These are phyloP conservation scores for barley (Hordeum vulgare) DNA, from an alignment of 176 grass and related monocot genomes.

Conservation along the genomic window DNA sequence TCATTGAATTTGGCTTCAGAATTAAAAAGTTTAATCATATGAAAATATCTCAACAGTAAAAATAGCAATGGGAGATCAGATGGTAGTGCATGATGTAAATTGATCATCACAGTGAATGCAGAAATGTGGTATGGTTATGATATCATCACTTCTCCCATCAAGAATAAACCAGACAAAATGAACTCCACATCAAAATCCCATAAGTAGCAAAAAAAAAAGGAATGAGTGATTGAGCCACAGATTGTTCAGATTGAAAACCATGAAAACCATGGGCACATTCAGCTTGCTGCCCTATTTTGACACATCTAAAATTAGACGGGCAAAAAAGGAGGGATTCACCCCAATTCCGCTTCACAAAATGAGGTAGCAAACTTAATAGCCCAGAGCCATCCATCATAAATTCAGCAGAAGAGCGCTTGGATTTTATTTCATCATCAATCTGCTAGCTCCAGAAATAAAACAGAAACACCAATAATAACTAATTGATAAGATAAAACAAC, in stretches of 20 bases:
- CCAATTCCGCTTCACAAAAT: not conserved
- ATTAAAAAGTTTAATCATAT: not conserved
- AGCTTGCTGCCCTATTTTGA: not conserved
- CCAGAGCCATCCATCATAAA: conserved; percentile 31
- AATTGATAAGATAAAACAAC: not conserved
- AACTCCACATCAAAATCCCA: not conserved
- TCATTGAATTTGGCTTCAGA: not conserved
- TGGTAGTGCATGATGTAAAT: conserved; percentile 49
- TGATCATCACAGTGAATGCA: conserved; percentile 43
- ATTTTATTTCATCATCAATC: conserved; percentile 30
- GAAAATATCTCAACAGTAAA: not conserved
- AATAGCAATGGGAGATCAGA: conserved; percentile 32
- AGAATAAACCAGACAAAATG: not conserved
- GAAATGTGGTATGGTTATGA: conserved; percentile 32
- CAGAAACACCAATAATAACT: too few species aligned
- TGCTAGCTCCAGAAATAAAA: not conserved
- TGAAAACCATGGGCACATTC: not conserved
- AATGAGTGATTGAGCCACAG: not conserved
- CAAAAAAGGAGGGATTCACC: not conserved
- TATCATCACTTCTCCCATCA: conserved; percentile 40
- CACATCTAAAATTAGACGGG: not conserved
- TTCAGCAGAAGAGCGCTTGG: conserved; percentile 35
- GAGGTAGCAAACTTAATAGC: not conserved
- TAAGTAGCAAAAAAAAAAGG: too few species aligned
- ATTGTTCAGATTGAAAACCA: conserved; percentile 51